These are phyloP conservation scores for Rhizophagus prolifer DNA, from an alignment of 192 early-diverging fungal species.

Conservation along the genomic window DNA sequence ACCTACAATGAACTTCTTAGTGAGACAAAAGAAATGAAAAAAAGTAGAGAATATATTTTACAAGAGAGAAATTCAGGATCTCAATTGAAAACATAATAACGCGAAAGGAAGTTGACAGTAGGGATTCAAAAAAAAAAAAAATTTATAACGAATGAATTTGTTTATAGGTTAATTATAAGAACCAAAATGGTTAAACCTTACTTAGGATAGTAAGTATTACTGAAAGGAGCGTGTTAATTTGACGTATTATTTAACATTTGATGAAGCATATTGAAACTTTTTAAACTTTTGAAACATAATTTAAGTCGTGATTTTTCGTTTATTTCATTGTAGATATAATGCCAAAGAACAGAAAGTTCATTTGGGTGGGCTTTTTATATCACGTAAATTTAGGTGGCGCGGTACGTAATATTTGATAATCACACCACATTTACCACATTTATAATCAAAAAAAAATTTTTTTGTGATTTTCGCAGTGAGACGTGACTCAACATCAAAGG, in stretches of 20 bases:
- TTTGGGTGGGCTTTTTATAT: neutral
- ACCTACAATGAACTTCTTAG: neutral
- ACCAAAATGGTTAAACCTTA: neutral
- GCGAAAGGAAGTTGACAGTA: neutral
- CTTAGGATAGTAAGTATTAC: neutral
- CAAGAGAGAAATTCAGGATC: neutral
- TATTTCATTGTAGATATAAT: neutral
- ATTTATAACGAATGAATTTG: no score
- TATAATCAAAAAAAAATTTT: neutral
- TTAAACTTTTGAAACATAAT: neutral
- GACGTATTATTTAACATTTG: neutral
- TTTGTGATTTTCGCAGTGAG: neutral
- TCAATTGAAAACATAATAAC: neutral
- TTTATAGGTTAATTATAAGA: no score
- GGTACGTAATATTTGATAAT: neutral
- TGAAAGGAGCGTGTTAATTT: constrained; percentile 11
- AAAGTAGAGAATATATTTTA: neutral
- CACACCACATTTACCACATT: constrained; percentile 19
- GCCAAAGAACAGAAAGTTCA: neutral
- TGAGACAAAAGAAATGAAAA: neutral
- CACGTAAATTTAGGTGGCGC: constrained; percentile 1
- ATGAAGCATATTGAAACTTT: neutral
- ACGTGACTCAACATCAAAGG: constrained; percentile 16
- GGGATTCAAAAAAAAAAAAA: neutral
- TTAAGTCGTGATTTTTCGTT: neutral